Conservation (phyloP, 768 basidiomycete genomes). For the Thelephora aurantiotincta region DNA sequence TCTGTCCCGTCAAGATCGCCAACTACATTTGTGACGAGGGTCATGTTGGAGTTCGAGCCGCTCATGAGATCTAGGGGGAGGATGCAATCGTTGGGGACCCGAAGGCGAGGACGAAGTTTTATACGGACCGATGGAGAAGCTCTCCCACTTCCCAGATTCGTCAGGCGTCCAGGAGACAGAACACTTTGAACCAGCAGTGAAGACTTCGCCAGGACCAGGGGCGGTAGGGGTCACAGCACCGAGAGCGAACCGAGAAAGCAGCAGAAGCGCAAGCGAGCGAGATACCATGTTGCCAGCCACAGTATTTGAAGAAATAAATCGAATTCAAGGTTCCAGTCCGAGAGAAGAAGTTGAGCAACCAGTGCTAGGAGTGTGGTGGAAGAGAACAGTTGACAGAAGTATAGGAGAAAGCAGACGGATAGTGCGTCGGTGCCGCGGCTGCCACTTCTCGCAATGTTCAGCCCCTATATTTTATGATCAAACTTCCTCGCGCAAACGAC, state of each 20-base stretch:
- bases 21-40: slow-evolving; percentile 16
- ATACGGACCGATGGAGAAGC: slow-evolving; percentile 22
- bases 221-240: slow-evolving; percentile 18
- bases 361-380: no score
- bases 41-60: slow-evolving; percentile 23
- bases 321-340: no score
- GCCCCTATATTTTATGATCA: no score
- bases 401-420: no score
- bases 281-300: no score
- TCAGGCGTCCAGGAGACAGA: slow-evolving; percentile 21
- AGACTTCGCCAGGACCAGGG: slow-evolving; percentile 25
- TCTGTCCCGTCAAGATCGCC: slow-evolving; percentile 20
- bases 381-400: no score
- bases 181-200: slow-evolving; percentile 20
- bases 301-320: no score
- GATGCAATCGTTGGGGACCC: not conserved
- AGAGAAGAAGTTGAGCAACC: no score
- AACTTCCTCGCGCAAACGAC: no score
- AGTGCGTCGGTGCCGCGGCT: no score
- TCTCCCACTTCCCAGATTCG: slow-evolving; percentile 18
- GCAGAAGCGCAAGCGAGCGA: not conserved
- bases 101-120: not conserved
- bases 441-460: no score
- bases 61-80: slow-evolving; percentile 21
- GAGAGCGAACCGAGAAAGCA: slow-evolving; percentile 5